Evolutionary conservation across 2,329 filamentous ascomycete species (phyloP).

Genomic region (Arthrinium phaeospermum): DNA sequence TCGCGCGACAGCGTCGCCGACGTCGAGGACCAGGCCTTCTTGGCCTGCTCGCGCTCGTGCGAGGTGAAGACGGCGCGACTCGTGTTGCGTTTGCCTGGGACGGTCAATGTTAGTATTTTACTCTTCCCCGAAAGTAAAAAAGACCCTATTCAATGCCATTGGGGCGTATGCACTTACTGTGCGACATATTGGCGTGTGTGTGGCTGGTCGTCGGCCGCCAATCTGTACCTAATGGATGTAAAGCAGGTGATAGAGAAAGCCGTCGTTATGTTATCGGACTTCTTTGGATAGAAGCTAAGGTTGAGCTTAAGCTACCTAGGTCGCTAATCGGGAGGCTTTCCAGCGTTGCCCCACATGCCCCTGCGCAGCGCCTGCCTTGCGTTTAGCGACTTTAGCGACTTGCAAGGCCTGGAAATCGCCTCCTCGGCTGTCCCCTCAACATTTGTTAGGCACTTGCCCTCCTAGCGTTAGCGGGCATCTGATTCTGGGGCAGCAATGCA

Average conservation of each 20-base stretch:
- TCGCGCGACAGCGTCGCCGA: conserved; percentile 87
- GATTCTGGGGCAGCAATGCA: not conserved
- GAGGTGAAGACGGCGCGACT: conserved; percentile 93
- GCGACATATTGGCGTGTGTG: conserved; percentile 46
- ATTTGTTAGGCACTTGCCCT: not conserved
- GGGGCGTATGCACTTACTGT: conserved; percentile 39
- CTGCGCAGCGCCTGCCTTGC: not conserved
- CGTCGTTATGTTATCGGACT: conserved; percentile 1
- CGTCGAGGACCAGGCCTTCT: conserved; percentile 80
- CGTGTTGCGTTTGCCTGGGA: conserved; percentile 82
- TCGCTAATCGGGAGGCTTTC: not conserved
- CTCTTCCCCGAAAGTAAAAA: too few relatives aligned
- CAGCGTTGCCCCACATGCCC: not conserved
- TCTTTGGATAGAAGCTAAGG: not conserved
- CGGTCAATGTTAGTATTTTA: not conserved
- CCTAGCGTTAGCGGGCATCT: conserved; percentile 9
- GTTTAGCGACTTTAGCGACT: conserved; percentile 2
- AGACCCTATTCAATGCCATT: not conserved
- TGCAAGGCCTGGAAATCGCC: not conserved
- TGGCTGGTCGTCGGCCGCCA: not conserved
- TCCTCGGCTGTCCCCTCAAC: conserved; percentile 9
- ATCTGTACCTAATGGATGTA: not conserved
- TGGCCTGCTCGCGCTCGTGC: conserved; percentile 84
- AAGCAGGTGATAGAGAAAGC: not conserved
- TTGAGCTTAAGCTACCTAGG: not conserved